Base-by-base conservation (phyloP, 805 yeast genomes). In the Metschnikowia anglica region DNA sequence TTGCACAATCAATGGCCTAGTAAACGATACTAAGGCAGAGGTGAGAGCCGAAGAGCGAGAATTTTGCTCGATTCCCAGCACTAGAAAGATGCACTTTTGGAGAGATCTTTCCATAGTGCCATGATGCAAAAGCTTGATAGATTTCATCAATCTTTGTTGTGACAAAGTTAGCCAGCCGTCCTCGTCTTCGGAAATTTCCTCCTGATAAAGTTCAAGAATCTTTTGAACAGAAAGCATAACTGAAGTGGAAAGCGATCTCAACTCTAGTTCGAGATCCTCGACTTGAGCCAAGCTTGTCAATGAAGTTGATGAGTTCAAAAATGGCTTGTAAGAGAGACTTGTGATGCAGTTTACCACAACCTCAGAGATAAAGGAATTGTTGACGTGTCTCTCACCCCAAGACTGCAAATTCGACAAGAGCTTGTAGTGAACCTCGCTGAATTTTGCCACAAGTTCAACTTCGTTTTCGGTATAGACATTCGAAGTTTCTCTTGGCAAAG, bases 211-310 rank as follows among this genome's bases (percentile, higher is more conserved):
- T 25, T 68, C 77, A 36, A 66, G 65, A 7, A 76, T 62, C 47
- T 77, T 76, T 62, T 90, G 97, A 51, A 85, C 74, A 0, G 83
- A 74, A 23, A 90, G 69, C 41, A 89, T 63, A 15, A 88, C 73
- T 2, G 83, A 73, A 13, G 77, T 77, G 3, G 81, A 70, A 3
- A 85, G 54, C 16, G 73, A 66, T 41, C 83, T 69, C 45, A 83
- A 68, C 2, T 65, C 52, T 2, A 42, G 36, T 49, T 85, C 88
- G 33, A 79, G 47, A 4, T 58, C 66, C 25, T 68, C 69, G 3
- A 70, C 46, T 16, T 46, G 19, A 36, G 39, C 33, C n/a, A 56
- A 35, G 17, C 5, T 44, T 37, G 48, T 27, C 16, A 62, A 31
- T 2, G 65, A 55, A 1, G 66, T 59, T 4, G 61, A 54, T 0